phyloP scores from a whole-genome alignment of 2,329 filamentous ascomycete species.

The Fusarium abutilonis region DNA sequence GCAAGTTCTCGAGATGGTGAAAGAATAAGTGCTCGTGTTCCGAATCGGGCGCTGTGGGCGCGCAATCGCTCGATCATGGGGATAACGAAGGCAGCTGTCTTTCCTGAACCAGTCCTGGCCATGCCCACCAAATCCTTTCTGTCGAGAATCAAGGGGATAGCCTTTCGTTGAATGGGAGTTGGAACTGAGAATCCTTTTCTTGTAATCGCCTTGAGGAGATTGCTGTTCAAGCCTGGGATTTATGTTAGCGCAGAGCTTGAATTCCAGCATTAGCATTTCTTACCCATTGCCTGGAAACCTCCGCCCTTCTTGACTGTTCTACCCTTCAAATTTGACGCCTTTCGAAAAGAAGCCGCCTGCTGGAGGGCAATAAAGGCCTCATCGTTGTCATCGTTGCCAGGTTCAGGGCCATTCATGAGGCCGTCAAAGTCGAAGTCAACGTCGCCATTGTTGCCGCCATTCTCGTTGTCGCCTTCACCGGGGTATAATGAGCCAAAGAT shows the following conservation, averaged over 20 bases:
- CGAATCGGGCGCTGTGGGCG: constrained; percentile 85
- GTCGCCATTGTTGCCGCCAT: constrained; percentile 49
- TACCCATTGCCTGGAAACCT: constrained; percentile 95
- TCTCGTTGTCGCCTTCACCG: constrained; percentile 63
- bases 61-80: constrained; percentile 97
- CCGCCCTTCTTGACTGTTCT: constrained; percentile 93
- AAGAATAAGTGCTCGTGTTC: constrained; percentile 85
- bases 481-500: constrained; percentile 83
- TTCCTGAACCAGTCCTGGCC: constrained; percentile 98
- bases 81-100: constrained; percentile 97
- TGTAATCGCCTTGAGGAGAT: constrained; percentile 88
- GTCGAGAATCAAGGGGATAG: constrained; percentile 90
- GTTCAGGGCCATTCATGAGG: constrained; percentile 63
- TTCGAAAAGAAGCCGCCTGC: constrained; percentile 88
- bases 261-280: constrained; percentile 24
- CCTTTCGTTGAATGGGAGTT: constrained; percentile 96
- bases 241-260: constrained; percentile 23
- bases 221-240: constrained; percentile 74
- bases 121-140: constrained; percentile 97
- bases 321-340: constrained; percentile 82
- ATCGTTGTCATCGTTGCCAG: constrained; percentile 71
- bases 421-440: constrained; percentile 67
- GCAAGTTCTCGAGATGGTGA: constrained; percentile 95
- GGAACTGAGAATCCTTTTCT: constrained; percentile 96
- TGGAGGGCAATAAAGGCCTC: constrained; percentile 90